Base-by-base conservation (phyloP, 176 grass and related monocot genomes). In the Musa acuminata region DNA sequence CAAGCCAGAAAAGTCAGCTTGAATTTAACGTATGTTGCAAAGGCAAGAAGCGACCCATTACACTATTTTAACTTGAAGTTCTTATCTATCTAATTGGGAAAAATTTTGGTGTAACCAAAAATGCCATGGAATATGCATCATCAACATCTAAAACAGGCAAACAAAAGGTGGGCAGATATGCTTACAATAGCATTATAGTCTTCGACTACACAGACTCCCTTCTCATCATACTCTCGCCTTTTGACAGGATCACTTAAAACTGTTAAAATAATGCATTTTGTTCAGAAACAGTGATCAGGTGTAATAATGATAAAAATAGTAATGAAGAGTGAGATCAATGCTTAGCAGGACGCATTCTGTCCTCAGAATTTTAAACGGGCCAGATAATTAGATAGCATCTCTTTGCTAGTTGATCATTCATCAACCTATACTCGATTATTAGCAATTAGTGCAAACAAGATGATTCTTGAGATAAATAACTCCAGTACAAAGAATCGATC, bases 241-340 rank as follows among this genome's bases (percentile, higher is more conserved):
- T 89, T 99, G 65, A 77, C 58, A 81, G 95, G 95, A 82, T 99
- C 91, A 75, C 82, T 89, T 62, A 99, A 81, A 87, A 99, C 95
- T 99, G 88, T 69, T 13, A 43, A 79, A 72, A 72, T 67, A 77
- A 59, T 59, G 71, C 69, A 23, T 26, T 69, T 16, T 43, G 35
- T 24, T 67, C n/a, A 85, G 53, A 82, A 73, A 78, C 9, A 43
- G 27, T 23, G 60, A 16, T 1, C 9, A 55, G 75, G 16, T 0
- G 72, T 20, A 54, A 49, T 43, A 14, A 58, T 57, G 19, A 14
- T n/a, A 49, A 72, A 73, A 72, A 29, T 43, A 48, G 3, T 25
- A 50, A 43, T 43, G 35, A 43, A 43, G 35, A 5, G 35, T 43
- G 35, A 5, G 35, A 43, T 43, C 35, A 43, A 43, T 43, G 35